Conservation (phyloP, 2,329 filamentous ascomycete species). For the Neofusicoccum sp. region DNA sequence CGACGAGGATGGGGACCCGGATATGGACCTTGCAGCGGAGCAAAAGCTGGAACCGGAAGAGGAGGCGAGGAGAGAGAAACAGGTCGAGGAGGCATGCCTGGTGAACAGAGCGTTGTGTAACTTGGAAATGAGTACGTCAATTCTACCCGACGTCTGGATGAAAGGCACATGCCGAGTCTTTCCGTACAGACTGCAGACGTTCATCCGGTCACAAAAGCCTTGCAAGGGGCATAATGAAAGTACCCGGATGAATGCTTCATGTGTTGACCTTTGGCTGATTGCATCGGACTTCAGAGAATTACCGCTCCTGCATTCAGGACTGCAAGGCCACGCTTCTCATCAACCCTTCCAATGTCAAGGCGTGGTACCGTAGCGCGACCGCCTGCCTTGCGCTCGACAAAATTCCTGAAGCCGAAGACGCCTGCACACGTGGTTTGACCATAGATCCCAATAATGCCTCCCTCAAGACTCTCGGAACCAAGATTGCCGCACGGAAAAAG, state of each 20-base stretch:
- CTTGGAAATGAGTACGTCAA: conserved; percentile 70
- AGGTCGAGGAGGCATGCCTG: conserved; percentile 74
- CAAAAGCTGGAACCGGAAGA: conserved; percentile 59
- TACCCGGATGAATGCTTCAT: neutral
- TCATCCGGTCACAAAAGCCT: neutral
- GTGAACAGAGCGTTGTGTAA: conserved; percentile 90
- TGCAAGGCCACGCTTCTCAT: conserved; percentile 77
- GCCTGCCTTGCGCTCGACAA: conserved; percentile 81
- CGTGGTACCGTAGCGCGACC: conserved; percentile 80
- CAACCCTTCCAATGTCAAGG: conserved; percentile 83
- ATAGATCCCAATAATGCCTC: conserved; percentile 72
- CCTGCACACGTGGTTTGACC: conserved; percentile 71
- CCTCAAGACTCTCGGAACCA: conserved; percentile 62
- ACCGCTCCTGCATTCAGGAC: conserved; percentile 82
- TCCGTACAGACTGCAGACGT: no score
- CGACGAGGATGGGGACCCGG: conserved; percentile 50
- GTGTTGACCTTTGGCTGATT: neutral
- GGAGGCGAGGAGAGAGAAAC: conserved; percentile 61
- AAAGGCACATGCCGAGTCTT: neutral
- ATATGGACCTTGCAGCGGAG: conserved; percentile 46
- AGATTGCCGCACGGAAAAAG: conserved; percentile 64
- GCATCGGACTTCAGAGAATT: conserved; percentile 64
- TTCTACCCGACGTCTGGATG: neutral
- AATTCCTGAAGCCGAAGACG: conserved; percentile 77
- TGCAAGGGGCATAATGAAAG: neutral